Conservation (phyloP, 768 basidiomycete species). For the Favolaschia claudopus region DNA sequence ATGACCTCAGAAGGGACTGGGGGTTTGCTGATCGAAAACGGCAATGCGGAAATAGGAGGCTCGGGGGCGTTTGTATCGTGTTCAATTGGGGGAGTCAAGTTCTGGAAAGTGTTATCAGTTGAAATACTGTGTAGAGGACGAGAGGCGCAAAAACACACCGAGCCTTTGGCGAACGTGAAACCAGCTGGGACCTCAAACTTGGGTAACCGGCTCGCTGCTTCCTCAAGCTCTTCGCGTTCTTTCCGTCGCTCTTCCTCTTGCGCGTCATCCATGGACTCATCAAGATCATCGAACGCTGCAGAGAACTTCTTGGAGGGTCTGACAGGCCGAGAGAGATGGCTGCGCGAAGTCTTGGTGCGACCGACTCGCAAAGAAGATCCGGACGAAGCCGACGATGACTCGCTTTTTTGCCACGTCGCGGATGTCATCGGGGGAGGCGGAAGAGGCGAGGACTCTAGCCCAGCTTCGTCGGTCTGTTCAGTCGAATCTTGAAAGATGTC, state of each 20-base stretch:
- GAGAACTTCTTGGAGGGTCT: slow-evolving; percentile 65
- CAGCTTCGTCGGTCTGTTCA: background rate
- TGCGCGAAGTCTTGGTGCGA: slow-evolving; percentile 61
- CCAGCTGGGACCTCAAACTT: slow-evolving; percentile 66
- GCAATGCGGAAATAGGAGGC: slow-evolving; percentile 69
- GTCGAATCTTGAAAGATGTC: slow-evolving; percentile 3
- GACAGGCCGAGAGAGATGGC: slow-evolving; percentile 66
- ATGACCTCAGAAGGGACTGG: slow-evolving; percentile 16
- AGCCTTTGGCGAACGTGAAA: slow-evolving; percentile 74
- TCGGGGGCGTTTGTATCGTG: slow-evolving; percentile 62
- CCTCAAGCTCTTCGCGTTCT: slow-evolving; percentile 58
- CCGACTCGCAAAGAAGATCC: slow-evolving; percentile 74
- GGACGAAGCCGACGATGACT: slow-evolving; percentile 41
- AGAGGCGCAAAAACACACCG: slow-evolving; percentile 38
- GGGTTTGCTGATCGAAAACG: slow-evolving; percentile 66
- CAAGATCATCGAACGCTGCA: slow-evolving; percentile 61
- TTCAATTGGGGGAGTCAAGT: slow-evolving; percentile 42
- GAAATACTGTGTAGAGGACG: background rate
- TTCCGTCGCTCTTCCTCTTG: slow-evolving; percentile 48
- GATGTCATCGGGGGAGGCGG: slow-evolving; percentile 29
- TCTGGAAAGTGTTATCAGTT: slow-evolving; percentile 13
- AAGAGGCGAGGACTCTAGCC: slow-evolving; percentile 25
- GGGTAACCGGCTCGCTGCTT: slow-evolving; percentile 62
- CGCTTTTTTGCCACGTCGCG: slow-evolving; percentile 34
- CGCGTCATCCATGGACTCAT: slow-evolving; percentile 55